These are phyloP conservation scores for Fonsecaea pedrosoi DNA, from an alignment of 2,329 filamentous ascomycete species.

Conservation along the genomic window DNA sequence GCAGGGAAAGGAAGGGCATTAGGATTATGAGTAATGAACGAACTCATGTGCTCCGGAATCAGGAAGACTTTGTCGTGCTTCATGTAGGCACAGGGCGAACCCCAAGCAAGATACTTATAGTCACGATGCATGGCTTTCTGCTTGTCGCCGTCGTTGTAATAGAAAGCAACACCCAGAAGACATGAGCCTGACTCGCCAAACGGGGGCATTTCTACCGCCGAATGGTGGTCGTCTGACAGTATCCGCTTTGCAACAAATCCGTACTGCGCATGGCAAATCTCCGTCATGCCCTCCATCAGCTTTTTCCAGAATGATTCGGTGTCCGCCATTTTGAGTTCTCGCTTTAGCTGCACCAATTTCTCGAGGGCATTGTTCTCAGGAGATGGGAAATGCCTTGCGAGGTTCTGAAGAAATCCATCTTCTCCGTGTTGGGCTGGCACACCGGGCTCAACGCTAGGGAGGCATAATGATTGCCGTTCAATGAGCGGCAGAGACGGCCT, in stretches of 20 bases:
- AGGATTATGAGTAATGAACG: conserved; percentile 66
- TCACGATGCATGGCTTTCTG: conserved; percentile 62
- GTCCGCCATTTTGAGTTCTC: conserved; percentile 58
- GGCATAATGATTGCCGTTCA: conserved; percentile 52
- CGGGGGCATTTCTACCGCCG: conserved; percentile 66
- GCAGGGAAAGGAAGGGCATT: conserved; percentile 66
- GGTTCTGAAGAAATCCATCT: conserved; percentile 50
- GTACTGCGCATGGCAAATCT: conserved; percentile 69
- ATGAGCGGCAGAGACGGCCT: conserved; percentile 18
- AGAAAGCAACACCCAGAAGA: conserved; percentile 70
- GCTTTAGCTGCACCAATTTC: conserved; percentile 65
- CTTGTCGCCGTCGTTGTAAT: conserved; percentile 67
- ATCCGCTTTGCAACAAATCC: conserved; percentile 72
- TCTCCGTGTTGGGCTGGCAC: conserved; percentile 54
- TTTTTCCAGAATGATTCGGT: conserved; percentile 69
- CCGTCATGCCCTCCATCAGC: conserved; percentile 68
- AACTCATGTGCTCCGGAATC: conserved; percentile 66
- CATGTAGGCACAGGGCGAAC: conserved; percentile 72
- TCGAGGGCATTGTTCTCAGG: conserved; percentile 68
- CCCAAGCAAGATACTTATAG: conserved; percentile 69
- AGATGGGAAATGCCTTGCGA: conserved; percentile 49
- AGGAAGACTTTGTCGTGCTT: conserved; percentile 74
- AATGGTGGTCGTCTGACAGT: conserved; percentile 63
- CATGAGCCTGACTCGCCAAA: conserved; percentile 67
- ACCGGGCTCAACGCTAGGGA: conserved; percentile 50